Base-by-base conservation (phyloP, 2,329 filamentous ascomycete genomes). In the Neofusicoccum sp. region DNA sequence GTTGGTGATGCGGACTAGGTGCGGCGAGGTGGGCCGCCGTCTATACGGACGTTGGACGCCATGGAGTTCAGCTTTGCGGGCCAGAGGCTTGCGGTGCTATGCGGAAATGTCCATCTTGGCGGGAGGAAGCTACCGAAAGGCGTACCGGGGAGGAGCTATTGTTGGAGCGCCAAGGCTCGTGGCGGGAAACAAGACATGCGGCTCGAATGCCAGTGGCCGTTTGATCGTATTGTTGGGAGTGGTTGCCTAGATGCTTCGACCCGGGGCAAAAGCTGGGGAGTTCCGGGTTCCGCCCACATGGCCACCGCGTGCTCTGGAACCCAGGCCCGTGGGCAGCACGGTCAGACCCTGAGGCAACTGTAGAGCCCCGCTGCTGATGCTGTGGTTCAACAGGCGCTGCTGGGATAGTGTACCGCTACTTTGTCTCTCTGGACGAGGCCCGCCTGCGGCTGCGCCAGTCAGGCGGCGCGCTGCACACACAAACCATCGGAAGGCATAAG, bases 41-140 rank as follows among this genome's bases (percentile, higher is more conserved):
- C 28, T 49, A 49, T 49, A 49, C 28, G 14, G 45, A 33, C 6
- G 45, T n/a, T 49, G 45, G 29, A 6, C 45, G 45, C 28, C 45
- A 34, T 49, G 45, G 45, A 49, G 45, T 49, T 49, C 45, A 49
- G 45, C 45, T 49, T 49, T n/a, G n/a, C n/a, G n/a, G 29, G 29
- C 7, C 43, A 28, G 45, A 34, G 45, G 45, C 45, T 33, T 29
- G 45, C 33, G 45, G 7, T 33, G 45, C 11, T n/a, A 29, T 11
- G 4, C 44, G 44, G 43, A 8, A 22, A 28, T 7, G 45, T 22
- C 28, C 45, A 48, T 22, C 7, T 49, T 49, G 9, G 52, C 52
- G n/a, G n/a, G n/a, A n/a, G 52, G 52, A 33, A 56, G 52, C 29
- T 44, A 28, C 37, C 52, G 29, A 16, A 14, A 37, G 36, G 5